phyloP scores from a whole-genome alignment of 2,329 filamentous ascomycete genomes.

The Botrytis galanthina region DNA sequence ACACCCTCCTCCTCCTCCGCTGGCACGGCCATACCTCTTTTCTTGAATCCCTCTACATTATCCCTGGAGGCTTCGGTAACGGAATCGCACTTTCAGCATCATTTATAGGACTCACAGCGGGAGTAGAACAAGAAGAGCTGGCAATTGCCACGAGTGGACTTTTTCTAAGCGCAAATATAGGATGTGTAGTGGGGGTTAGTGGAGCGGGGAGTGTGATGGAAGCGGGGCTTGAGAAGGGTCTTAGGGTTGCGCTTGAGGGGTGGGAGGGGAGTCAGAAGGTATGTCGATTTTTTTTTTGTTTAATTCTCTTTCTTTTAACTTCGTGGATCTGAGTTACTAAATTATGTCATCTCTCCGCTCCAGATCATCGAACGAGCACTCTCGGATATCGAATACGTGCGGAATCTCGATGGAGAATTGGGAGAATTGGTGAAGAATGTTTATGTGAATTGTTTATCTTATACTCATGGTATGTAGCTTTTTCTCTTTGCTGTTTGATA shows the following conservation, averaged over 20 bases:
- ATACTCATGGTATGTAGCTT: constrained; percentile 27
- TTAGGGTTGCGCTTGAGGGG: constrained; percentile 24
- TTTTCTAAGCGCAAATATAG: constrained; percentile 41
- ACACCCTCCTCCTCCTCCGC: constrained; percentile 51
- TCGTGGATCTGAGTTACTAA: neutral
- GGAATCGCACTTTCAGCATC: constrained; percentile 47
- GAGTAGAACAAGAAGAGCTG: constrained; percentile 45
- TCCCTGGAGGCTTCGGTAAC: constrained; percentile 53
- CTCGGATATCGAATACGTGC: constrained; percentile 27
- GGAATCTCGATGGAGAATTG: constrained; percentile 21
- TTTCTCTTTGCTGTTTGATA: neutral
- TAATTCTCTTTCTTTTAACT: neutral
- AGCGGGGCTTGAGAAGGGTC: constrained; percentile 23
- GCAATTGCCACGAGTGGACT: constrained; percentile 50
- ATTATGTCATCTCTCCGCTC: accelerated
- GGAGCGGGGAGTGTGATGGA: constrained; percentile 26
- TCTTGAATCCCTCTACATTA: constrained; percentile 57
- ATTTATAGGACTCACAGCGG: constrained; percentile 50
- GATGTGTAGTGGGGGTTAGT: constrained; percentile 30
- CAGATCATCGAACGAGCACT: constrained; percentile 27
- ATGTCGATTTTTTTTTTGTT: neutral
- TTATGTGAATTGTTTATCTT: constrained; percentile 29
- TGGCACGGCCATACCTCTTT: constrained; percentile 61
- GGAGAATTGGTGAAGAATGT: constrained; percentile 25
- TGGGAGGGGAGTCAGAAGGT: constrained; percentile 18